These are phyloP conservation scores for Ogataea saltuana DNA, from an alignment of 805 yeast species.

Conservation along the genomic window DNA sequence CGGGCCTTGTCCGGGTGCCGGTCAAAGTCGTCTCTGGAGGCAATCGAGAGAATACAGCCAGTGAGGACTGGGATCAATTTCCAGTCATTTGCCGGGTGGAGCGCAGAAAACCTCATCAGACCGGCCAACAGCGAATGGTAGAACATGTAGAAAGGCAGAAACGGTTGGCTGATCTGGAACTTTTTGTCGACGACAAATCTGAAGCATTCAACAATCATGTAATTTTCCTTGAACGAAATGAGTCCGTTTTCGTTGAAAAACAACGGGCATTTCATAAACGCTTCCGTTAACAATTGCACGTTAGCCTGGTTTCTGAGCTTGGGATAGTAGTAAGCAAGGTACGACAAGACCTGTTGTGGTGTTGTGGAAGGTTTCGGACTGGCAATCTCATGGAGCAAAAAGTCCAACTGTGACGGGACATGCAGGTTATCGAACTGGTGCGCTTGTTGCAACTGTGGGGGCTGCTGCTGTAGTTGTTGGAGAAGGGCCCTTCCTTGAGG, in stretches of 20 bases:
- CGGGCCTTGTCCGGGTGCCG: slow-evolving; percentile 29
- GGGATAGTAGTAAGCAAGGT: slow-evolving; percentile 53
- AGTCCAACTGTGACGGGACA: slow-evolving; percentile 46
- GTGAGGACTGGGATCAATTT: slow-evolving; percentile 48
- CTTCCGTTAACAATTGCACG: slow-evolving; percentile 43
- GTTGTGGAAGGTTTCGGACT: slow-evolving; percentile 38
- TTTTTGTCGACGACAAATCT: slow-evolving; percentile 47
- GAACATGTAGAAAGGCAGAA: slow-evolving; percentile 45
- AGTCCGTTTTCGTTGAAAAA: slow-evolving; percentile 28
- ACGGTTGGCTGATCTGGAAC: slow-evolving; percentile 48
- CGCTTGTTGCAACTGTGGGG: neutral
- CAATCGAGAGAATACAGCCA: slow-evolving; percentile 45
- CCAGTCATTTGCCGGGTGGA: slow-evolving; percentile 39
- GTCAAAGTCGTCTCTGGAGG: slow-evolving; percentile 25
- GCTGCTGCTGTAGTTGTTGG: slow-evolving; percentile 11
- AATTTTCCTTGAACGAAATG: slow-evolving; percentile 35
- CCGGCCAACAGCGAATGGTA: slow-evolving; percentile 41
- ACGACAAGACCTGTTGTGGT: slow-evolving; percentile 40
- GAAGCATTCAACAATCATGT: slow-evolving; percentile 49
- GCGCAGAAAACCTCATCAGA: slow-evolving; percentile 31
- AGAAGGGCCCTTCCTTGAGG: slow-evolving; percentile 29
- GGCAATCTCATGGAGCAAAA: slow-evolving; percentile 44
- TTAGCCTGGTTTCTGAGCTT: slow-evolving; percentile 48
- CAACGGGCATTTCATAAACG: slow-evolving; percentile 46
- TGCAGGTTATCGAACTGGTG: neutral